phyloP scores from a whole-genome alignment of 352 stramenopile genomes.

The Phytopythium kandeliae region DNA sequence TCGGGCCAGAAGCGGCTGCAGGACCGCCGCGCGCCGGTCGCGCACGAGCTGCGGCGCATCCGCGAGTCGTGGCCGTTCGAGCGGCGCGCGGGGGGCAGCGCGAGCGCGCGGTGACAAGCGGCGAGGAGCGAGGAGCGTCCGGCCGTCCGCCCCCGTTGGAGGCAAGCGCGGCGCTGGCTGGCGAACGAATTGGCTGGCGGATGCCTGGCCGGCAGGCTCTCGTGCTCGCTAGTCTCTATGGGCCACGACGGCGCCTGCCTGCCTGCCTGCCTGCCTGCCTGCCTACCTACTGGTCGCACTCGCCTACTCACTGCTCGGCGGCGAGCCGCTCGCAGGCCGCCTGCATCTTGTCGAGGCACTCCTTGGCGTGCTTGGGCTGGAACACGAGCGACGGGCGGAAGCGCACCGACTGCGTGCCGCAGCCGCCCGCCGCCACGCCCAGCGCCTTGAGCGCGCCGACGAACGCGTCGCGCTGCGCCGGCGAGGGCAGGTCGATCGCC shows the following conservation, averaged over 20 bases:
- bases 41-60: slow-evolving; percentile 52
- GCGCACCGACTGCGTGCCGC: slow-evolving; percentile 58
- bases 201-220: no score
- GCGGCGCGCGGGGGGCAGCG: slow-evolving; percentile 24
- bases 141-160: no score
- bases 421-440: slow-evolving; percentile 60
- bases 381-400: slow-evolving; percentile 78
- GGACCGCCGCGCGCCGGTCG: slow-evolving; percentile 12
- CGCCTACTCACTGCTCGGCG: no score
- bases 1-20: slow-evolving; percentile 26
- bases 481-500: slow-evolving; percentile 65
- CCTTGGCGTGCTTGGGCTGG: slow-evolving; percentile 64
- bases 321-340: slow-evolving; percentile 29
- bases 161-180: no score
- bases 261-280: no score
- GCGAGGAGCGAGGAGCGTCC: no score
- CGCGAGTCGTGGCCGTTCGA: slow-evolving; percentile 64
- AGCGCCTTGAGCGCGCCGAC: slow-evolving; percentile 49
- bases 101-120: background rate
- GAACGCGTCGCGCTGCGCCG: slow-evolving; percentile 60
- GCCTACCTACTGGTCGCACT: no score
- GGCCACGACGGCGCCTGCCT: no score
- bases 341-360: slow-evolving; percentile 71
- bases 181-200: no score
- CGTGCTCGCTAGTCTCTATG: no score